Percentiles rank a stretch among this genome's conserved stretches.
phyloP scores from a whole-genome alignment of 2,329 filamentous ascomycete genomes.

The Penicillium sp. region DNA sequence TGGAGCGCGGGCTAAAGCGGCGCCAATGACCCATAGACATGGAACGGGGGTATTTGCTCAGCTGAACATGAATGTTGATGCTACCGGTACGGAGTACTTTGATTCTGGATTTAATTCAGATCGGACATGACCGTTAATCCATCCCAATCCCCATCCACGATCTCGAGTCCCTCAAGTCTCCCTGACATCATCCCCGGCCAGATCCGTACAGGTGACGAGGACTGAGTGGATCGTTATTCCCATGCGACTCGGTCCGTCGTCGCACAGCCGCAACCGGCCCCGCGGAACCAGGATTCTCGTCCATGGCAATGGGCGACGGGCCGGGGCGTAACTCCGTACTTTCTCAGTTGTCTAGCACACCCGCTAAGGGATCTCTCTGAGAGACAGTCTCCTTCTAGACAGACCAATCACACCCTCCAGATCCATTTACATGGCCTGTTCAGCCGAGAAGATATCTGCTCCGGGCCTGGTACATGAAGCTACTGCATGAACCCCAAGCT shows the following conservation, averaged over 20 bases:
- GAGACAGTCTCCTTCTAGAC: too few relatives aligned
- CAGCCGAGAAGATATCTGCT: conserved; percentile 11
- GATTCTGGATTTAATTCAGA: too few relatives aligned
- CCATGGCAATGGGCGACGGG: conserved; percentile 24
- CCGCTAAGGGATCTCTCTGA: too few relatives aligned
- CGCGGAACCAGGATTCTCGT: conserved; percentile 22
- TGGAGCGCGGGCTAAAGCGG: conserved; percentile 23
- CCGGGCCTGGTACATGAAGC: conserved; percentile 17
- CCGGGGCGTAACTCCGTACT: too few relatives aligned
- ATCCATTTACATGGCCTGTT: background rate
- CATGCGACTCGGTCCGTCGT: conserved; percentile 33
- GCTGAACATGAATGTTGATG: too few relatives aligned
- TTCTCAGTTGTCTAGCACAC: too few relatives aligned
- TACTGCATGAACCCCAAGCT: conserved; percentile 20
- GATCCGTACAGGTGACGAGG: background rate
- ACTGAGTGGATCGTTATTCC: conserved; percentile 7
- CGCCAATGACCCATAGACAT: conserved; percentile 36
- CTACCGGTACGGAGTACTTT: too few relatives aligned
- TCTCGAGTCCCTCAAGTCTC: too few relatives aligned
- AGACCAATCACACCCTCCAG: conserved; percentile 1
- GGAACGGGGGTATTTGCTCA: conserved; percentile 31
- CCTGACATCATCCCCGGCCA: conserved; percentile 1
- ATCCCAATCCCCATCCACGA: too few relatives aligned
- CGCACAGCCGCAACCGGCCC: conserved; percentile 28
- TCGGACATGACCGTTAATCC: too few relatives aligned